A percentile compares a stretch with the other conserved stretches of the same genome.
These are phyloP conservation scores for Abelmoschus esculentus DNA, from an alignment of 345 rosid species.

Conservation along the genomic window DNA sequence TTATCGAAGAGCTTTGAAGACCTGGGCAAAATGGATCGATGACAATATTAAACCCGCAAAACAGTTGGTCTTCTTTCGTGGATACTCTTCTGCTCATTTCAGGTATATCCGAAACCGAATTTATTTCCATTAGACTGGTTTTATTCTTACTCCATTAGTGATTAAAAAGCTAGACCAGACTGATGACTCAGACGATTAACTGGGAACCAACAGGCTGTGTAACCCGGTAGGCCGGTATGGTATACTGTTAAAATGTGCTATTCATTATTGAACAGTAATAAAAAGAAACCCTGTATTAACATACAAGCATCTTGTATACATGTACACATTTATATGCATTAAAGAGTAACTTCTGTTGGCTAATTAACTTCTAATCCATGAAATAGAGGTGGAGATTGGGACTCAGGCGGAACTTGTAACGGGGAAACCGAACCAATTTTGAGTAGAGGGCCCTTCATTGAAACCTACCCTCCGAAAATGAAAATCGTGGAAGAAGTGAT, in stretches of 20 bases:
- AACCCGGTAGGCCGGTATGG: background rate
- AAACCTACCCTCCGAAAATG: constrained; percentile 75
- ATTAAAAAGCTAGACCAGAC: background rate
- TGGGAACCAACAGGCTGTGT: background rate
- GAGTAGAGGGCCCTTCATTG: constrained; percentile 45
- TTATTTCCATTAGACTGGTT: background rate
- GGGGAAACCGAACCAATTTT: constrained; percentile 68
- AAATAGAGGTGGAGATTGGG: constrained; percentile 93
- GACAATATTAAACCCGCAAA: constrained; percentile 44
- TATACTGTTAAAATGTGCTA: background rate
- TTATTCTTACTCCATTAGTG: background rate
- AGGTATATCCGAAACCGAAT: constrained; percentile 26
- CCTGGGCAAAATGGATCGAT: constrained; percentile 90
- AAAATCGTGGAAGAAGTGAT: constrained; percentile 81
- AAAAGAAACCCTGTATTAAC: no score
- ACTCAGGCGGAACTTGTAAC: constrained; percentile 81
- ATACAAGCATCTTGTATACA: background rate
- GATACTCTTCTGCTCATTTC: constrained; percentile 94
- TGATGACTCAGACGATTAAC: background rate
- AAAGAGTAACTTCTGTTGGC: background rate
- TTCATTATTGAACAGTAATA: no score
- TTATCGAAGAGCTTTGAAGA: constrained; percentile 66
- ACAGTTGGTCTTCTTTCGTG: constrained; percentile 78
- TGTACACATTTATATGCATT: background rate
- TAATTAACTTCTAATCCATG: background rate